Evolutionary conservation across 106 monocot species (phyloP), one percentile per base, ranked within the genome.

Genomic region (Platanthera guangdongensis): DNA sequence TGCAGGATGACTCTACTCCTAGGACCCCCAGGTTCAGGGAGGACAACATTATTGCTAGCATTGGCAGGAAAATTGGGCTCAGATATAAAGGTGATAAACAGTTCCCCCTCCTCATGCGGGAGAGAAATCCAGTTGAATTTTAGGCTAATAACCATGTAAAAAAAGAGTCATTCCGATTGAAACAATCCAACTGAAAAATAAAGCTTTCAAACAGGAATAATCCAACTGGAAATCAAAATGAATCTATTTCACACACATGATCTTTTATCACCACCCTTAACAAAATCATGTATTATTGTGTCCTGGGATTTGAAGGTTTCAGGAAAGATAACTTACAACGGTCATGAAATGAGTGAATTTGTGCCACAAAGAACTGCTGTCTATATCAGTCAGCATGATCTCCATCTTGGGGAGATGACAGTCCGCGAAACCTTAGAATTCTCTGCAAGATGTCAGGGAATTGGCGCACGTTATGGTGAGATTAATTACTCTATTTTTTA

Each of bases 381-480:
- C 7, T 71, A 71, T 48, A 71, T 71, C 16, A 71, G 70, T 48
- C 70, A 71, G 47, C 16, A 71, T 48, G 70, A 71, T 48, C 48
- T 71, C 70, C 70, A 71, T 71, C 45, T 71, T 71, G 47, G 70
- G 11, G 70, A 71, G 47, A 71, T 71, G 70, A 71, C 70, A 15
- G 70, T 71, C 48, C 70, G 70, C 7, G 70, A 71, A 48, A 71
- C 70, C 47, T 71, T 71, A 47, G 45, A 46, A 46, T 71, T 71
- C 70, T 71, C 70, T 71, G 70, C 70, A 71, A 71, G 70, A 71
- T 71, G 70, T n/a, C 70, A 71, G 47, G 70, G 70, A 71, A 47
- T 71, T n/a, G 70, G 70, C 48, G 11, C 70, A 1, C 70, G 70
- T 48, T 71, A 71, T 71, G 70, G 70, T 71, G 28, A 47, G 70